phyloP scores from a whole-genome alignment of 1,139 yeast genomes.

The Petasospora rhodanensis region DNA sequence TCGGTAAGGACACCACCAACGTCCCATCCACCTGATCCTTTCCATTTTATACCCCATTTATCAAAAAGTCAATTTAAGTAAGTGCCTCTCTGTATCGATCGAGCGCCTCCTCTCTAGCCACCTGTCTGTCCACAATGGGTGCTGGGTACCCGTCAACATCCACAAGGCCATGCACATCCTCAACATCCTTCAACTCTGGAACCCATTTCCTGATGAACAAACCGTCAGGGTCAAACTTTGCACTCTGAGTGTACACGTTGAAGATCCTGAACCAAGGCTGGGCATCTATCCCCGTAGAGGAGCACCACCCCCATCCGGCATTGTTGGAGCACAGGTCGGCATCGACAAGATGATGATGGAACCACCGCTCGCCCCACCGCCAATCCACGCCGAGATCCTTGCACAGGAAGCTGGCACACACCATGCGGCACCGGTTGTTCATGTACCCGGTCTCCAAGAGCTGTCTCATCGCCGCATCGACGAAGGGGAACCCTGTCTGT shows the following conservation, averaged over 20 bases:
- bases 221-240: conserved; percentile 44
- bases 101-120: conserved; percentile 36
- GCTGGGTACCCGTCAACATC: conserved; percentile 32
- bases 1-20: conserved; percentile 21
- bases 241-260: conserved; percentile 49
- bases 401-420: conserved; percentile 46
- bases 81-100: conserved; percentile 36
- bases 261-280: conserved; percentile 55
- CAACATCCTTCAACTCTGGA: conserved; percentile 39
- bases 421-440: conserved; percentile 52
- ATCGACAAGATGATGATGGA: conserved; percentile 44
- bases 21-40: conserved; percentile 20
- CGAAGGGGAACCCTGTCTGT: conserved; percentile 49
- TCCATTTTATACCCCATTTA: no score
- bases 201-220: conserved; percentile 45
- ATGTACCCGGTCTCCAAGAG: conserved; percentile 46
- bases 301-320: conserved; percentile 56
- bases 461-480: conserved; percentile 56
- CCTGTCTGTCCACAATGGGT: conserved; percentile 39
- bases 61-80: no score
- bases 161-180: conserved; percentile 24
- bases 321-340: conserved; percentile 51
- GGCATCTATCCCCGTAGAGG: conserved; percentile 48
- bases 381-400: conserved; percentile 51
- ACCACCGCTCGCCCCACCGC: conserved; percentile 51